Evolutionary conservation across 805 yeast species (phyloP), one percentile per base, ranked within the genome.

Genomic region (Monosporozyma servazzii): DNA sequence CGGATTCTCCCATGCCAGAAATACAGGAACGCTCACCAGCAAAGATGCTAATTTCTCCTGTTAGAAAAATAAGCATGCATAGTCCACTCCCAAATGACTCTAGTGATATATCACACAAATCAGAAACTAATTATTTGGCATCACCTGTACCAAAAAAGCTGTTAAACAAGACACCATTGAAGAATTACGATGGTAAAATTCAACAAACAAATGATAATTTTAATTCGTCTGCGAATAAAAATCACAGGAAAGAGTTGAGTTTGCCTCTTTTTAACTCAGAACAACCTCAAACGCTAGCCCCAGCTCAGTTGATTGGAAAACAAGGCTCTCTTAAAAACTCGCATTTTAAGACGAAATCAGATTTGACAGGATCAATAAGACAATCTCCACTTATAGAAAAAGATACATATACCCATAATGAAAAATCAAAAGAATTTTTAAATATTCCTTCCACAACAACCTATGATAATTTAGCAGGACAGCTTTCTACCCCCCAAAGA

Each of bases 1-100:
- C 44, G 17, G 43, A n/a, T 15, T 37, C 42, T 5, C 42, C 25
- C 3, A 29, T 31, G 4, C 45, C 50, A 53, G 46, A 62, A 57
- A 49, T 59, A 58, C 45, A 27, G 17, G 45, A 42, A 42, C n/a
- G 33, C 3, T 37, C 41, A 37, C 41, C 41, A 8, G 41, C 41
- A 7, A 37, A 37, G 18, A 8, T 7, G 17, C 13, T 37, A 13
- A 9, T 11, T 9, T 37, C 41, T 2, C 23, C 41, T 8, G 41
- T 37, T 7, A 37, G 41, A 37, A 37, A 37, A 8, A 37, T 37
- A 17, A 37, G 41, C 17, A 37, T 37, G 41, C 41, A 37, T 37
- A 37, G 41, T 37, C 41, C 41, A 37, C 2, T 37, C 8, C 41
- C 41, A 11, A 37, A 17, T 18, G 13, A 21, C 5, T 5, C n/a